Evolutionary conservation across 176 grass and related monocot genomes (phyloP), one percentile per base, ranked within the genome.

Genomic region (Aegilops longissima): DNA sequence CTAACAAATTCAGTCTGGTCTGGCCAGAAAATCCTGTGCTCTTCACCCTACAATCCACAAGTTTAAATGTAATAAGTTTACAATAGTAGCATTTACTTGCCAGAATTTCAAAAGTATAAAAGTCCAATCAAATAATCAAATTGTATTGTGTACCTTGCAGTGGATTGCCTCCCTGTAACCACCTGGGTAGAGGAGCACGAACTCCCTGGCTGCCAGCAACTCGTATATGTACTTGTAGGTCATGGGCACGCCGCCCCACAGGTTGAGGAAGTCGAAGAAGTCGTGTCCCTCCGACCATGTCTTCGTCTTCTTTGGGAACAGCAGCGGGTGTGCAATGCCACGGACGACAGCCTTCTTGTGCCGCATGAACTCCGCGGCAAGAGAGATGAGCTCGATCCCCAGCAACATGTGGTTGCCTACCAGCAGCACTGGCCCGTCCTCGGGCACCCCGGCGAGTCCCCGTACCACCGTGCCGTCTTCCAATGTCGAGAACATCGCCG

Each of bases 351-450:
- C 45, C 76, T 70, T 18, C 77, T 92, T 92, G 2, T 77, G 78
- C 9, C 81, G 88, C 73, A 92, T 49, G 85, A 95, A 90, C 85
- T 89, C 85, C 5, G 74, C 74, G 2, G 52, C 79, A 3, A 95
- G 93, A 30, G 90, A 91, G 80, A 95, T 80, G 59, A 95, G 69
- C 61, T 95, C 93, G 69, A 95, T 86, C 2, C 93, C 93, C 59
- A 95, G 77, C 17, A 92, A 77, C 90, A 95, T 92, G 85, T 95
- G 93, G 81, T 95, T 95, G 69, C 93, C 93, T 23, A 95, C 93
- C 17, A 95, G 80, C 63, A 95, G 79, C 56, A 95, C 90, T 0
- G 93, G 90, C 3, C 90, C 90, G 4, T 88, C 78, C 63, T 88
- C 78, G 6, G 93, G 90, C 11, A 95, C 86, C 7, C 90, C 90